Base-by-base conservation (phyloP, 805 yeast genomes). In the Wickerhamiella occidentalis region DNA sequence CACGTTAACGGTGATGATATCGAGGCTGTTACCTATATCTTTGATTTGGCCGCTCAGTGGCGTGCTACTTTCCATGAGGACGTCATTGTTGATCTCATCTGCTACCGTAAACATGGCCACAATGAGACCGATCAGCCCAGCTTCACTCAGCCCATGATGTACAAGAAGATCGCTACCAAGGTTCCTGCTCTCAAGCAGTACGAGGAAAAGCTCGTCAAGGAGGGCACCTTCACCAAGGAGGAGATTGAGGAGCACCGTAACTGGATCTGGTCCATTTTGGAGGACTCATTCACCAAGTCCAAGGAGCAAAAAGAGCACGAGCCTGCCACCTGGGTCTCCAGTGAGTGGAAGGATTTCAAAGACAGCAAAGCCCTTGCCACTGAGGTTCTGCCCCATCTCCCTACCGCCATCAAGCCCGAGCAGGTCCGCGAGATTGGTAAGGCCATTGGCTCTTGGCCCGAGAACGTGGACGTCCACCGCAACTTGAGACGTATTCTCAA, bases 111-210 rank as follows among this genome's bases (percentile, higher is more conserved):
- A 69, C 79, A 92, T 67, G 99, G 99, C 67, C 99, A 92, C 76
- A 92, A 92, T 68, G 99, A 92, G 76, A 92, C 97, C 56, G 99
- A 92, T 72, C 99, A 92, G 74, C 99, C 99, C 52, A 74, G 94
- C 30, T 92, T 92, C 78, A 92, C 99, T 42, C 99, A 92, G 72
- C 99, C 99, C 47, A 72, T 87, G 62, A 92, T 92, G 99, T 92
- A 92, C 76, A 72, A 85, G 67, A 78, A 77, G 72, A 85, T 92
- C 64, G 87, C 90, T 50, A 75, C 84, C 67, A 90, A 88, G 82
- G 77, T 80, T 66, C 80, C 87, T 48, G 95, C 88, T 45, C 75
- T 92, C 60, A 95, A 88, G 61, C 76, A 79, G 65, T 92, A 92
- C 74, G 76, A 82, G 56, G 78, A 79, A 52, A 75, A 86, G 71